These are phyloP conservation scores for Sugiyamaella grinbergsii DNA, from an alignment of 1,139 yeast species.

Conservation along the genomic window DNA sequence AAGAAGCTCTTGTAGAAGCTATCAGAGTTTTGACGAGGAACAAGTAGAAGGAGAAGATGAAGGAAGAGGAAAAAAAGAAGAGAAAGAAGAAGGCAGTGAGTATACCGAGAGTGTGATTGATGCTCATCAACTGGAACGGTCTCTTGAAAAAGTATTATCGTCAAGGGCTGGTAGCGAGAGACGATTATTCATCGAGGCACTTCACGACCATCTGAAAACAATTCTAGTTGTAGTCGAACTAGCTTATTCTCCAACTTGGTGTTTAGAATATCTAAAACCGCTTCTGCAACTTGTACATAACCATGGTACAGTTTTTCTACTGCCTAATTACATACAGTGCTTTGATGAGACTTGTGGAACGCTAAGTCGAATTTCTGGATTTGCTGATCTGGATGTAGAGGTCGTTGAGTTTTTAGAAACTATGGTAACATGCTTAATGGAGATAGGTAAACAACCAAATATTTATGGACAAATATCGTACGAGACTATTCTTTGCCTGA, in stretches of 20 bases:
- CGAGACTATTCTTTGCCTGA: constrained; percentile 25
- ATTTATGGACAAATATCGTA: constrained; percentile 26
- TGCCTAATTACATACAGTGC: constrained; percentile 24
- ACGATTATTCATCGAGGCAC: constrained; percentile 6
- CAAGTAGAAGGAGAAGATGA: background rate
- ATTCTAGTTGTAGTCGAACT: constrained; percentile 19
- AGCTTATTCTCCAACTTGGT: constrained; percentile 23
- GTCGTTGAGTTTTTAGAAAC: constrained; percentile 22
- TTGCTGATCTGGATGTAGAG: constrained; percentile 18
- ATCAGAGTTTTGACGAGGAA: background rate
- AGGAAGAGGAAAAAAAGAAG: no score
- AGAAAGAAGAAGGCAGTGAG: no score
- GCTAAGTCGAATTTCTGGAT: constrained; percentile 19
- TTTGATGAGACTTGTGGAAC: constrained; percentile 26
- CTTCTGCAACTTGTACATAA: constrained; percentile 14
- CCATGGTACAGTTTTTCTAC: background rate
- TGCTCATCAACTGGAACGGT: background rate
- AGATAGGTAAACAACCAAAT: constrained; percentile 4
- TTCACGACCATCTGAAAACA: constrained; percentile 16
- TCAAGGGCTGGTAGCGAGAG: background rate
- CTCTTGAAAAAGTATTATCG: constrained; percentile 1
- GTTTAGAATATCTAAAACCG: constrained; percentile 24
- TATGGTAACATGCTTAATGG: constrained; percentile 12
- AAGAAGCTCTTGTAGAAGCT: background rate
- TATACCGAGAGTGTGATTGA: background rate